Evolutionary conservation across 768 basidiomycete genomes (phyloP), one percentile per base, ranked within the genome.

Genomic region (Gloeostereum incarnatum): DNA sequence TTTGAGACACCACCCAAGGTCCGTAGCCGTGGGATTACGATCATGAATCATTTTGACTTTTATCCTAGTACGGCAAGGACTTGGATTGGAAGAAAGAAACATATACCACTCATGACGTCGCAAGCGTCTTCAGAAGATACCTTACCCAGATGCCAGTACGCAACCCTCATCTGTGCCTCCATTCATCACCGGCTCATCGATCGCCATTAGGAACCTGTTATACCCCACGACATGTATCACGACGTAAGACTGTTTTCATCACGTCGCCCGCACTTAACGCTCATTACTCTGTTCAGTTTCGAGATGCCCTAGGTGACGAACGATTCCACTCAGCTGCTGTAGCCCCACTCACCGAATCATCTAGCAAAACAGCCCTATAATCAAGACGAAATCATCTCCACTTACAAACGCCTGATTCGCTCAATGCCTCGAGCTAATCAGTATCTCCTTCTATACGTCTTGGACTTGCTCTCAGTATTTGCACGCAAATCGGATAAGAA

Each of bases 71-170:
- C 49, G 94, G 94, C 43, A 97, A 96, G 61, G 74, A 78, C 38
- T 65, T 99, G 29, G 85, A 96, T 48, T 97, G 94, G 92, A 81
- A 79, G 52, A 65, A 75, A 42, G 81, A 86, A 50, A 66, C 72
- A 14, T 97, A 83, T 56, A 94, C 84, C n/a, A 75, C 90, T 10
- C 94, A 99, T 56, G 94, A 99, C 55, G 91, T 96, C 36, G 94
- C 94, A 14, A 96, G 88, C 49, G 91, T 99, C 39, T 91, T 98
- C 53, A 75, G 94, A 42, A 66, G 94, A 64, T 99, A 90, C 59
- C 76, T 99, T 35, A 98, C 93, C 1, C 85, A 87, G 54, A 90
- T 98, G 85, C 92, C 96, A 22, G 93, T 93, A 51, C 57, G 87
- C 76, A 21, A 29, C 26, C 36, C 38, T 19, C 42, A 38, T 40